A percentile compares a stretch with the other conserved stretches of the same genome.
Conservation (phyloP, 1,284 basidiomycete species). For the Taiwanofungus camphoratus region DNA sequence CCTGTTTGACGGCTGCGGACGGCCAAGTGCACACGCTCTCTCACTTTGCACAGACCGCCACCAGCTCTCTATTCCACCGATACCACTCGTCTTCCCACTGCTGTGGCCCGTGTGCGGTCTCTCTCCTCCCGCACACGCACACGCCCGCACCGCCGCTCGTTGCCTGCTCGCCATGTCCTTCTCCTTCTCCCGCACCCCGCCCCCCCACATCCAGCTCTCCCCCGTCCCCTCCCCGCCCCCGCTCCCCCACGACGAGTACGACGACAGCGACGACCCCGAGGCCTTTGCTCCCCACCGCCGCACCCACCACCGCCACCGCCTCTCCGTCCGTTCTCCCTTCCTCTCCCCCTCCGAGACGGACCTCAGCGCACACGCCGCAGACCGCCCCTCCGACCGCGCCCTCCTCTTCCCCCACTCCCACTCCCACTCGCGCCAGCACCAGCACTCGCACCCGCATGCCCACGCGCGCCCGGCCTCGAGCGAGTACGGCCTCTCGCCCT, state of each 20-base stretch:
- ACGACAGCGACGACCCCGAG: constrained; percentile 15
- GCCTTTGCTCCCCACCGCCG: constrained; percentile 6
- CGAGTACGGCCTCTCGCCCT: constrained; percentile 19
- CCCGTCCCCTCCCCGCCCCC: constrained; percentile 12
- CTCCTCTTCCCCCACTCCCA: constrained; percentile 22
- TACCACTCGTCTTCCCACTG: no score
- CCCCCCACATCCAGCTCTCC: constrained; percentile 15
- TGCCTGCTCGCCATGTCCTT: constrained; percentile 17
- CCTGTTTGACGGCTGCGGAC: no score
- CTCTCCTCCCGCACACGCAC: no score
- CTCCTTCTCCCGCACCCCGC: constrained; percentile 11
- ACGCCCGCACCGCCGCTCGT: constrained; percentile 10
- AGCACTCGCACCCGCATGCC: neutral
- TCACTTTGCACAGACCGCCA: no score
- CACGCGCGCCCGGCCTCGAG: neutral
- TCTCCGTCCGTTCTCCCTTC: constrained; percentile 16
- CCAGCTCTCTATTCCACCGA: no score
- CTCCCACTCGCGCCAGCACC: neutral
- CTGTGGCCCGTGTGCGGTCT: no score
- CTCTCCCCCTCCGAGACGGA: constrained; percentile 18
- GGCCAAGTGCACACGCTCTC: no score
- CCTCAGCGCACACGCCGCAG: constrained; percentile 18
- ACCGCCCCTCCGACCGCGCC: constrained; percentile 15
- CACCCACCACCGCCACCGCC: constrained; percentile 8
- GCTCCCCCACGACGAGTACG: constrained; percentile 16